These are phyloP conservation scores for Blastocystis sp. DNA, from an alignment of 352 stramenopile species.

Conservation along the genomic window DNA sequence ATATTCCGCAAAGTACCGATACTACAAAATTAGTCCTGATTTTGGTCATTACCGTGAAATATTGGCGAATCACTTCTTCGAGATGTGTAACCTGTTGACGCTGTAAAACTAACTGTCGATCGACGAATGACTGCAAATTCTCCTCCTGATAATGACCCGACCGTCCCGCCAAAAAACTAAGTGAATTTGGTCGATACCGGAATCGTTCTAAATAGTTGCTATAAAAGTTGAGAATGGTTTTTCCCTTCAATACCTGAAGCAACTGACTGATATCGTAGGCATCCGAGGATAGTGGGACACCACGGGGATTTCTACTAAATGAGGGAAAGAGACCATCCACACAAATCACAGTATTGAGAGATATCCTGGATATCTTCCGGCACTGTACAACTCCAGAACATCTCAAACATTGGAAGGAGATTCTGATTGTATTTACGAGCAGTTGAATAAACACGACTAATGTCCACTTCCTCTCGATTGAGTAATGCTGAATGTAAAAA, in stretches of 20 bases:
- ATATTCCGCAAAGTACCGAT: slow-evolving; percentile 22
- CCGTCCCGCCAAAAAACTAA: background rate
- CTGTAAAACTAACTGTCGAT: background rate
- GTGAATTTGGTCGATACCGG: background rate
- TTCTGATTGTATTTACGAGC: no score
- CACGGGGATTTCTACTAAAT: no score
- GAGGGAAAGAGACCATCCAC: no score
- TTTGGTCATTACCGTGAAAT: background rate
- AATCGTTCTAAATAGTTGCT: slow-evolving; percentile 14
- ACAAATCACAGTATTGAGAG: background rate
- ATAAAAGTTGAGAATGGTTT: slow-evolving; percentile 39
- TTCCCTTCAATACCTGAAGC: slow-evolving; percentile 5
- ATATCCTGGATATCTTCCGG: background rate
- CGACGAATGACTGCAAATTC: background rate
- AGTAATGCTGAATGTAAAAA: no score
- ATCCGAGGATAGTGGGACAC: background rate
- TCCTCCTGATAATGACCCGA: background rate
- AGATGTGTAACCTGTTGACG: background rate
- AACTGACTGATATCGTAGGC: background rate
- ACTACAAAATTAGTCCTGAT: background rate
- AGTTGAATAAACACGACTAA: no score
- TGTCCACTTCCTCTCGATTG: no score
- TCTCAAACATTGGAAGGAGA: background rate
- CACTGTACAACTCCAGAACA: slow-evolving; percentile 2
- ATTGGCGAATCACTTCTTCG: background rate